Conservation (phyloP, 2,329 filamentous ascomycete species). For the Tolypocladium inflatum region DNA sequence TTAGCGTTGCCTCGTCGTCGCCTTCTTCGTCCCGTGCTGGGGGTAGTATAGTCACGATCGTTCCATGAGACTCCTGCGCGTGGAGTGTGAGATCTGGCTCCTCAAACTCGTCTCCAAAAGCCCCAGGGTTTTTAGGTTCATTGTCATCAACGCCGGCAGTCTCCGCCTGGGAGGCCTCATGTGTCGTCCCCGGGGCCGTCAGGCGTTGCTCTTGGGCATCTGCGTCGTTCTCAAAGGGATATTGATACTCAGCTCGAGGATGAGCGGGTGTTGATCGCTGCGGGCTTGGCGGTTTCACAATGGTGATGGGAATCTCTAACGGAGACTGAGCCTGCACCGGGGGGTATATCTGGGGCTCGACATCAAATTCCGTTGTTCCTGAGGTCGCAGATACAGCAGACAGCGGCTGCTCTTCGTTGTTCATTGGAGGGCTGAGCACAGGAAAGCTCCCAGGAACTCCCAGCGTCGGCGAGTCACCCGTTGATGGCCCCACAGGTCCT, state of each 20-base stretch:
- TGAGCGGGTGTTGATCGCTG: conserved; percentile 13
- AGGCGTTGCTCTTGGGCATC: conserved; percentile 11
- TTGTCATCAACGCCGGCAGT: conserved; percentile 1
- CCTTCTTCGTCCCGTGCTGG: conserved; percentile 18
- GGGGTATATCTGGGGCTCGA: conserved; percentile 56
- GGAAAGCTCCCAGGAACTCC: conserved; percentile 58
- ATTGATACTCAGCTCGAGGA: conserved; percentile 35
- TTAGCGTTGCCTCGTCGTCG: conserved; percentile 8
- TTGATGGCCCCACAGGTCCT: conserved; percentile 3
- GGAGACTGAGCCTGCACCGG: conserved; percentile 24
- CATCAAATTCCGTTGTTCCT: conserved; percentile 62
- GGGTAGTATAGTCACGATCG: conserved; percentile 40
- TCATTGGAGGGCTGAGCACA: conserved; percentile 23
- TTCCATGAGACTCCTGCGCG: conserved; percentile 21
- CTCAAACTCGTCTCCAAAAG: conserved; percentile 28
- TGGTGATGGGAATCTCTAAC: conserved; percentile 13
- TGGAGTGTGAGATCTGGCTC: conserved; percentile 10
- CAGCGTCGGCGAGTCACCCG: conserved; percentile 51
- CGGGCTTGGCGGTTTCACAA: conserved; percentile 19
- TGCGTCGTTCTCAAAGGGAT: conserved; percentile 39
- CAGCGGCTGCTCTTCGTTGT: conserved; percentile 38
- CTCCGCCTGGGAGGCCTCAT: conserved; percentile 13
- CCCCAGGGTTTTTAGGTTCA: conserved; percentile 14
- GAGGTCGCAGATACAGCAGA: conserved; percentile 52
- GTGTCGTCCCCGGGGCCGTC: conserved; percentile 1